Evolutionary conservation across 306 rosid species (phyloP), one percentile per base, ranked within the genome.

Genomic region (Vigna mungo): DNA sequence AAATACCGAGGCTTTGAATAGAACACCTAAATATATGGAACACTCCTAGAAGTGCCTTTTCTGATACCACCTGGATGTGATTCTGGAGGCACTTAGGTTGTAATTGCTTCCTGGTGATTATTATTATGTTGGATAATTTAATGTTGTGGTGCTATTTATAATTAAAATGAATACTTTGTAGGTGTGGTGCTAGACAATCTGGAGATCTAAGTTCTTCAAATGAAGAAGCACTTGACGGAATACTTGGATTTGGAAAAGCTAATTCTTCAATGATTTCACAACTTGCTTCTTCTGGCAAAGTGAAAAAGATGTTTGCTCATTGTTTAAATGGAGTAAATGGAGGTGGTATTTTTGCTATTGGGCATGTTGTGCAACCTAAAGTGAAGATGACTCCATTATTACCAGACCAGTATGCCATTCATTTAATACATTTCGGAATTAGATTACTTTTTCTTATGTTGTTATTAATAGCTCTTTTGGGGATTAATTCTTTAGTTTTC

Each of bases 221-320:
- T 2, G 96, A 95, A 81, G 96, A 86, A 76, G 97, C 99, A 72
- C 97, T 95, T 75, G 99, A 95, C 85, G 99, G 99, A 68, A 92
- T 95, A 77, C 99, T 95, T 85, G 99, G 97, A 70, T 95, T 95
- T 79, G 99, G 99, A 83, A 95, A 90, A 80, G 89, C 97, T 48
- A 95, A 95, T 88, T 88, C 89, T 44, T 95, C 99, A 23, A 69
- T 95, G 74, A 92, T 95, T 87, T 95, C 99, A 72, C 99, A 95
- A 85, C 91, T 95, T 79, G 96, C 96, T 72, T 85, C 91, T 43
- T 89, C 97, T n/a, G 92, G 94, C 59, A 87, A 87, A 83, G 97
- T 95, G 76, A 89, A 87, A 85, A 95, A 92, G 88, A 95, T 92
- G 91, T 95, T 95, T 90, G 99, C 99, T 79, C 99, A 95, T 84